Evolutionary conservation across 768 basidiomycete species (phyloP).

Genomic region (Leccinum variicolor): DNA sequence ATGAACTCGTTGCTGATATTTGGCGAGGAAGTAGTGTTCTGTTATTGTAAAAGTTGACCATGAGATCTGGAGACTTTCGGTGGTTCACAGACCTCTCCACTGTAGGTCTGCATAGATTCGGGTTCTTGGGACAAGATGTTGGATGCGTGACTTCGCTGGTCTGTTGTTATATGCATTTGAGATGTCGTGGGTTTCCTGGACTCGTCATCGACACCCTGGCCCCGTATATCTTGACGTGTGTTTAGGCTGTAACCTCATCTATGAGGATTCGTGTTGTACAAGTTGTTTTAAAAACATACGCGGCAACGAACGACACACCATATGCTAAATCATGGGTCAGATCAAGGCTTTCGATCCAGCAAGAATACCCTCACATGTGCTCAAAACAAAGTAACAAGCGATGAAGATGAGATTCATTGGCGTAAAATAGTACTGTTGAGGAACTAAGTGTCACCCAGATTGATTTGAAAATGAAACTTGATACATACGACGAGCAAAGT

Average conservation of each 20-base stretch:
- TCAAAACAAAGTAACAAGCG: slow-evolving; percentile 59
- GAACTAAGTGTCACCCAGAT: not conserved
- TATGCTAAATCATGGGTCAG: slow-evolving; percentile 42
- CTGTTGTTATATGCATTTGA: slow-evolving; percentile 16
- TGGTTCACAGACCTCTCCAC: slow-evolving; percentile 8
- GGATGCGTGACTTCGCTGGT: not conserved
- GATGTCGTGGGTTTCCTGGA: slow-evolving; percentile 23
- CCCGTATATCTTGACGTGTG: slow-evolving; percentile 52
- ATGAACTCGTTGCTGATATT: not conserved
- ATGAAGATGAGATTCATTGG: slow-evolving; percentile 57
- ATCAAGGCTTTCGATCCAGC: not conserved
- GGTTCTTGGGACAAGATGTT: slow-evolving; percentile 3
- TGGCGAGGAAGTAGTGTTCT: not conserved
- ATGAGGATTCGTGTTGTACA: slow-evolving; percentile 7
- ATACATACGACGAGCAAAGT: slow-evolving; percentile 54
- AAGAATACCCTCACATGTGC: slow-evolving; percentile 48
- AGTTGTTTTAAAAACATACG: slow-evolving; percentile 36
- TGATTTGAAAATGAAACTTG: not conserved
- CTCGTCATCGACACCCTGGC: slow-evolving; percentile 51
- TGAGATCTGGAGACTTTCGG: not conserved
- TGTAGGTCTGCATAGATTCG: not conserved
- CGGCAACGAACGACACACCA: slow-evolving; percentile 62
- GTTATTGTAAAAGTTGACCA: not conserved
- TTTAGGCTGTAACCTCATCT: slow-evolving; percentile 44
- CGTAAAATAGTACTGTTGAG: slow-evolving; percentile 52